Evolutionary conservation across 768 basidiomycete genomes (phyloP), one percentile per base, ranked within the genome.

Genomic region (Amanita thiersii): DNA sequence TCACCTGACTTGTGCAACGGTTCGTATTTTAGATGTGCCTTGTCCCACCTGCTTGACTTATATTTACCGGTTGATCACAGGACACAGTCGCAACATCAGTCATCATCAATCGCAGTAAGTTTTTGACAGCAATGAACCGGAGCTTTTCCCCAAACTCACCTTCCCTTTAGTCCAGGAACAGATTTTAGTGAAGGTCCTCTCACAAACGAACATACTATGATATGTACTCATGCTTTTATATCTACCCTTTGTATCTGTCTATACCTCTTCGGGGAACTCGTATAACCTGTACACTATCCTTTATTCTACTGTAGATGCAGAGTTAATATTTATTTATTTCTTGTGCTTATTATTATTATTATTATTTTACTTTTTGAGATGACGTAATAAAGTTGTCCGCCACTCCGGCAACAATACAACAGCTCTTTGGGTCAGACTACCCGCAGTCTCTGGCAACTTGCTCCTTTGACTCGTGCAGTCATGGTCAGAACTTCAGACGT

Each of bases 401-500:
- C 24, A 26, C 4, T 11, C 26, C 39, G 39, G n/a, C n/a, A n/a
- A n/a, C 5, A 2, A 7, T 18, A 15, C 32, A 11, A 14, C 40
- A 24, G 20, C 21, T 30, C 26, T 18, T 6, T 25, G 26, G n/a
- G 7, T 28, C 26, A 28, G 28, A 36, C 46, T n/a, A n/a, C n/a
- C n/a, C n/a, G n/a, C n/a, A n/a, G 42, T 34, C 39, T 37, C 23
- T 33, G 25, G 44, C 50, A 35, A 42, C 44, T 44, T 47, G 45
- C 24, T 37, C 30, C 32, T 23, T 36, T 26, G 36, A 18, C 30
- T 34, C 39, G 18, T 20, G 18, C n/a, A 56, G 64, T 48, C 49
- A 73, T 73, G 72, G 72, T 71, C 46, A 75, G 68, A 57, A 66
- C 73, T 14, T 86, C 85, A 18, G 87, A 91, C 65, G 68, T 90